Evolutionary conservation across 2,329 filamentous ascomycete species (phyloP), one percentile per base, ranked within the genome.

Genomic region (Fusarium pseudograminearum): DNA sequence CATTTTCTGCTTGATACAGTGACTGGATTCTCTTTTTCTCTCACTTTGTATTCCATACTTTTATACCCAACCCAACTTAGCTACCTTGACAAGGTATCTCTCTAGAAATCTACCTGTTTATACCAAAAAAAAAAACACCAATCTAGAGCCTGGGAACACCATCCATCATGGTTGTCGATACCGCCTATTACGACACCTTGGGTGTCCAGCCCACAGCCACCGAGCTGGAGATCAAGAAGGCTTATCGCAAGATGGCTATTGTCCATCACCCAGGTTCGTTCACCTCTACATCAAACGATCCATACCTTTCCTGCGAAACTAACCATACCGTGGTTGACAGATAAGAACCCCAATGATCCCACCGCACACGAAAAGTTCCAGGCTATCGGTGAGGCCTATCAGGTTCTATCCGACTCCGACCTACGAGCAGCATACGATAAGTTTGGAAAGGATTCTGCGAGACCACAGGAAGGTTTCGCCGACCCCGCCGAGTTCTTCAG

Each of bases 401-500:
- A 91, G 81, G 92, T 99, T 52, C 89, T 99, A 69, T 96, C 92
- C 77, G 92, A 98, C 78, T 86, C 90, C 72, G 91, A 97, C 63
- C 87, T 98, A 68, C 91, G 96, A 76, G 93, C 91, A 76, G 91
- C 93, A 77, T 99, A 99, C 84, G 96, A 99, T 82, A 97, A 97
- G 81, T 95, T 90, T 85, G 96, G 96, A 79, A 98, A 98, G 82
- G 96, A 99, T 76, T 90, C 93, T 73, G 94, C 96, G 8, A 93
- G 95, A 77, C 96, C 96, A 1, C 89, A 90, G 74, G 92, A 93
- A 75, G 96, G 96, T 67, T 99, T 99, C 80, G 93, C 93, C 84
- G 96, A 99, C 79, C 96, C 96, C 2, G 88, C 94, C 70, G 96
- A 99, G 82, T 99, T 99, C 87, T 99, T 99, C 83, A 92, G 92